Conservation (phyloP, 2,329 filamentous ascomycete species). For the Alternaria burnsii region DNA sequence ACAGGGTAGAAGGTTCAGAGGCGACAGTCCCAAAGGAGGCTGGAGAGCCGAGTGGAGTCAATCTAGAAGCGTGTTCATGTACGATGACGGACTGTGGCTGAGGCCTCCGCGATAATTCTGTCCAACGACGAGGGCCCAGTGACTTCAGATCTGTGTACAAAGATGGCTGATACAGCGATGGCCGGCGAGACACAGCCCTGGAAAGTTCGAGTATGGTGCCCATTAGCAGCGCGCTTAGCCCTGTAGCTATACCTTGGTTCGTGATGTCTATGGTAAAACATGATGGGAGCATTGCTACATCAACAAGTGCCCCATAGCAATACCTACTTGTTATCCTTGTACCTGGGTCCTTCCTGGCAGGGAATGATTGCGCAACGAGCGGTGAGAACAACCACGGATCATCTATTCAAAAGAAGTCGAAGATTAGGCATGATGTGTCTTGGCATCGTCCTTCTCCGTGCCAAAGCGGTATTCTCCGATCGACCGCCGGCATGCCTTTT, state of each 20-base stretch:
- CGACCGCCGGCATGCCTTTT: background rate
- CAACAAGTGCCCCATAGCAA: background rate
- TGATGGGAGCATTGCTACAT: background rate
- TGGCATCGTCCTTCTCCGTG: constrained; percentile 3
- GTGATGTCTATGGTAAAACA: background rate
- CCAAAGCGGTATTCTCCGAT: constrained; percentile 3
- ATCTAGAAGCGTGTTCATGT: constrained; percentile 9
- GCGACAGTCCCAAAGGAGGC: background rate
- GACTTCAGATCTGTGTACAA: background rate
- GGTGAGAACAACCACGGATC: constrained; percentile 1
- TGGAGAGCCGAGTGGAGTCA: constrained; percentile 2
- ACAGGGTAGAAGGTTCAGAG: background rate
- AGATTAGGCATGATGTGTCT: background rate
- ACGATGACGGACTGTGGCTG: constrained; percentile 10
- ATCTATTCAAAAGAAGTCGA: background rate
- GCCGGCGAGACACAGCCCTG: background rate
- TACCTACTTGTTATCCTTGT: background rate
- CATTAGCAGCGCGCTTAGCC: background rate
- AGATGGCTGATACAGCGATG: background rate
- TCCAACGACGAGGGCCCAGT: background rate
- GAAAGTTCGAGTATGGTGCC: background rate
- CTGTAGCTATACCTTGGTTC: background rate
- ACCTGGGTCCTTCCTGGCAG: background rate
- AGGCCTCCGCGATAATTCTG: background rate
- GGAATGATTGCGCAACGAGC: background rate